Conservation (phyloP, 768 basidiomycete species). For the Hygrophorus pudorinus region DNA sequence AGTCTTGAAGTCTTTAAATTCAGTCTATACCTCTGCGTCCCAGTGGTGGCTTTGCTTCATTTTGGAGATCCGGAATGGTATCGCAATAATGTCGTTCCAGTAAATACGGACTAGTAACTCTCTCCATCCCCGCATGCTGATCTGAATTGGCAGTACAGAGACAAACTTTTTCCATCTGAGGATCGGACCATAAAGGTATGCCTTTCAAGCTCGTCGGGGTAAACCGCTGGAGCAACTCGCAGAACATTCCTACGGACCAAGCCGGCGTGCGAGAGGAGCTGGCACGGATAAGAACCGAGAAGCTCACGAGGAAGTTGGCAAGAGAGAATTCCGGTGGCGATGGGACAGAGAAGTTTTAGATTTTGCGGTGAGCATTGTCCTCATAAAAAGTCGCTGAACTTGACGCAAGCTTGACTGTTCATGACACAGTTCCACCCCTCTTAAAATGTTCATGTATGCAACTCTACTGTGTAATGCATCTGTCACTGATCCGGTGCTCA, state of each 20-base stretch:
- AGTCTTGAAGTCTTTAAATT: conserved; percentile 91
- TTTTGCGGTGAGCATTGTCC: too few species aligned
- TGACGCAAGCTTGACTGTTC: too few species aligned
- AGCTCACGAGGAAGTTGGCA: conserved; percentile 25
- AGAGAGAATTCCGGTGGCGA: too few species aligned
- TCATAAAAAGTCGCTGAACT: too few species aligned
- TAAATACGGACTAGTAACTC: conserved; percentile 24
- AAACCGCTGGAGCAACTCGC: neutral
- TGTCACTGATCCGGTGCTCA: neutral
- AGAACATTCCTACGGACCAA: conserved; percentile 62
- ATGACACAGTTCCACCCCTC: too few species aligned
- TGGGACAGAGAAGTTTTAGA: too few species aligned
- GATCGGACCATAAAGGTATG: conserved; percentile 36
- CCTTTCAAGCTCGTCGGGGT: neutral
- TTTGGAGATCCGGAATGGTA: conserved; percentile 91
- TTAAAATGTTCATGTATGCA: too few species aligned
- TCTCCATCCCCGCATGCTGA: neutral
- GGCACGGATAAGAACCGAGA: conserved; percentile 58
- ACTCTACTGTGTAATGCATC: neutral
- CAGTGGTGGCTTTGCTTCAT: conserved; percentile 69
- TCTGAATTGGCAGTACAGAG: conserved; percentile 46
- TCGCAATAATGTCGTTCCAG: conserved; percentile 63
- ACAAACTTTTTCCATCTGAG: conserved; percentile 57
- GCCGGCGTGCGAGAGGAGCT: conserved; percentile 57
- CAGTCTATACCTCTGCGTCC: conserved; percentile 76